Evolutionary conservation across 2,329 filamentous ascomycete species (phyloP), one percentile per base, ranked within the genome.

Genomic region (Sclerotiophoma versabilis): DNA sequence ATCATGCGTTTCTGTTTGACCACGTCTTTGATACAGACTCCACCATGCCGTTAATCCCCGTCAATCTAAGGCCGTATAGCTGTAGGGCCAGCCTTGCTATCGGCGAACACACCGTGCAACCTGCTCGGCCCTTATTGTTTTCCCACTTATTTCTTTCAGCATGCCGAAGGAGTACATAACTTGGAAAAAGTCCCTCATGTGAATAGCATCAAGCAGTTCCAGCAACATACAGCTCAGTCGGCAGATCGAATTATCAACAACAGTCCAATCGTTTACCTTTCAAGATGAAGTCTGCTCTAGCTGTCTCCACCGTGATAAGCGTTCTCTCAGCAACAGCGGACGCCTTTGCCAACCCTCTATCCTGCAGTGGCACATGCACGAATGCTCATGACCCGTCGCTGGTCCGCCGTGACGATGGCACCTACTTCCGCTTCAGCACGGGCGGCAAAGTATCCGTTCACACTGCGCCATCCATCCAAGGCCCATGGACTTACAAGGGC

Each of bases 391-490:
- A 83, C 51, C 80, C 80, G 2, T 66, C 74, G 2, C 58, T 83
- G 38, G 78, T 83, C 58, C 74, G 71, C 12, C 75, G 80, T 51
- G 63, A 67, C 27, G 80, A 83, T 58, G 77, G 79, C 7, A 77
- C 59, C 1, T 83, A 83, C 63, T 83, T 79, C 63, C 77, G 80
- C 10, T 83, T 83, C 62, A 79, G 79, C 1, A 83, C 81, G 0
- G 77, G 78, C n/a, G 77, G 77, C 15, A 72, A 76, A 22, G 79
- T 83, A 33, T 74, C 77, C 1, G 78, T 82, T 45, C 76, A 79
- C 27, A 79, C 76, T 9, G 74, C 81, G 3, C 72, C 77, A 0
- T 66, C 71, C 1, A 73, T 83, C 29, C 64, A 68, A 5, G 81
- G 81, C 0, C 80, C 81, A 29, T 83, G 81, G 81, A 78, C 73